These are phyloP conservation scores for Podospora sp. DNA, from an alignment of 495 filamentous ascomycete genomes.

Conservation along the genomic window DNA sequence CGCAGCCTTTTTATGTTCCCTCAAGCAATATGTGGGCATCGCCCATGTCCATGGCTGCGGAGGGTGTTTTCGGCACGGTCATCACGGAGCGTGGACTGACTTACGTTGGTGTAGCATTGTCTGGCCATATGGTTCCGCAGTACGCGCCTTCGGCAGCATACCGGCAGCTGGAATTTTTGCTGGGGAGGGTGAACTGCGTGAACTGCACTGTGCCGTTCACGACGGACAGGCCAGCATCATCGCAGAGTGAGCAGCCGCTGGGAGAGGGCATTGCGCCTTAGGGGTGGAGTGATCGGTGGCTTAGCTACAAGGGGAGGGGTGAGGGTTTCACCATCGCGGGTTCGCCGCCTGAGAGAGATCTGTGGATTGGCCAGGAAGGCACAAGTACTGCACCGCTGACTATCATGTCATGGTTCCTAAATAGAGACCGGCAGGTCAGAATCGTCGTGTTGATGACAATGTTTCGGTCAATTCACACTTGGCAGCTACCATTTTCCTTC, in stretches of 20 bases:
- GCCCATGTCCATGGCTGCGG: constrained; percentile 47
- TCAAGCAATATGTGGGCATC: constrained; percentile 49
- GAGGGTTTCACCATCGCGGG: neutral
- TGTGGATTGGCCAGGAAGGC: neutral
- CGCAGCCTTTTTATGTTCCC: constrained; percentile 66
- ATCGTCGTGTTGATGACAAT: neutral
- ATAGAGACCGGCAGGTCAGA: neutral
- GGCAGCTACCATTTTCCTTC: neutral
- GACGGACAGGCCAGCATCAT: constrained; percentile 16
- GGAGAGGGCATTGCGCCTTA: constrained; percentile 36
- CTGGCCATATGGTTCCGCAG: constrained; percentile 69
- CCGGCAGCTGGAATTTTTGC: constrained; percentile 67
- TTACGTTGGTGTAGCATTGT: constrained; percentile 59
- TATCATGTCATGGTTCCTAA: neutral
- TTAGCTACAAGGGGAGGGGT: neutral
- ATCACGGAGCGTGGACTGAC: constrained; percentile 72
- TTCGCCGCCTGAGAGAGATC: neutral
- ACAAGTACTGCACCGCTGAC: neutral
- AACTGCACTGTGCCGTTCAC: constrained; percentile 39
- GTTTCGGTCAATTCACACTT: neutral
- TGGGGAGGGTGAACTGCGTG: constrained; percentile 58
- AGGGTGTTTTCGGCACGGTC: constrained; percentile 61
- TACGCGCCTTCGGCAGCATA: constrained; percentile 66
- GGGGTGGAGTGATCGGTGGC: constrained; percentile 28
- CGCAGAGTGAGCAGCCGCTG: constrained; percentile 30